Evolutionary conservation across 2,329 filamentous ascomycete species (phyloP).

Genomic region (Exophiala dermatitidis): DNA sequence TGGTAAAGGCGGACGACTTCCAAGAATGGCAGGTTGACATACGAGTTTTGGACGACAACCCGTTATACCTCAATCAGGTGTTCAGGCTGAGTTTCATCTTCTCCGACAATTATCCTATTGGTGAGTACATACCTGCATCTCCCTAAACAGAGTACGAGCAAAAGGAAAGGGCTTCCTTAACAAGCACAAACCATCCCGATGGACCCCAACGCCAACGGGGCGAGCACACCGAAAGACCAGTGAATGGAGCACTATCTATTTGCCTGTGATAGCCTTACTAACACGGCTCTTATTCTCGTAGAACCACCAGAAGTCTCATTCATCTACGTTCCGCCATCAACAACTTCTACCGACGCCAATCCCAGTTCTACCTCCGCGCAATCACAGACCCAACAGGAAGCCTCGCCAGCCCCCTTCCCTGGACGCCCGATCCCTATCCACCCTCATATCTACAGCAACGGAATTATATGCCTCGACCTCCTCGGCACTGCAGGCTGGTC

Average conservation of each 20-base stretch:
- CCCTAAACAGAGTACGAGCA: too few species aligned
- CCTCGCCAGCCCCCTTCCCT: constrained; percentile 28
- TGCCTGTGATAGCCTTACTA: not conserved
- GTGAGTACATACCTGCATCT: constrained; percentile 41
- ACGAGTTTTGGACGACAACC: constrained; percentile 79
- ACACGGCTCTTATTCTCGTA: constrained; percentile 33
- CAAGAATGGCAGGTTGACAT: constrained; percentile 93
- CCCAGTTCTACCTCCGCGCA: not conserved
- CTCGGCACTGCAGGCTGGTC: constrained; percentile 86
- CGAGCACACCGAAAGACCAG: too few species aligned
- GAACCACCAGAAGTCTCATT: constrained; percentile 96
- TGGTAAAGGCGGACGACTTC: constrained; percentile 74
- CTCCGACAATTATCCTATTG: constrained; percentile 78
- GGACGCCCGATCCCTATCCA: constrained; percentile 74
- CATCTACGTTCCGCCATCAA: constrained; percentile 51
- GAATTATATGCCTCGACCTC: constrained; percentile 94
- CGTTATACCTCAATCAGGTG: constrained; percentile 70
- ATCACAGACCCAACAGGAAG: constrained; percentile 17
- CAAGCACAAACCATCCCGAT: not conserved
- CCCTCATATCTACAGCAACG: constrained; percentile 96
- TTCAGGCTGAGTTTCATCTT: constrained; percentile 88
- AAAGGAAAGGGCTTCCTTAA: not conserved
- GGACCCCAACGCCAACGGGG: not conserved
- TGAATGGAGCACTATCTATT: too few species aligned
- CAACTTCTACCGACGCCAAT: constrained; percentile 1